Evolutionary conservation across 1,284 basidiomycete species (phyloP).

Genomic region (Testicularia cyperi): DNA sequence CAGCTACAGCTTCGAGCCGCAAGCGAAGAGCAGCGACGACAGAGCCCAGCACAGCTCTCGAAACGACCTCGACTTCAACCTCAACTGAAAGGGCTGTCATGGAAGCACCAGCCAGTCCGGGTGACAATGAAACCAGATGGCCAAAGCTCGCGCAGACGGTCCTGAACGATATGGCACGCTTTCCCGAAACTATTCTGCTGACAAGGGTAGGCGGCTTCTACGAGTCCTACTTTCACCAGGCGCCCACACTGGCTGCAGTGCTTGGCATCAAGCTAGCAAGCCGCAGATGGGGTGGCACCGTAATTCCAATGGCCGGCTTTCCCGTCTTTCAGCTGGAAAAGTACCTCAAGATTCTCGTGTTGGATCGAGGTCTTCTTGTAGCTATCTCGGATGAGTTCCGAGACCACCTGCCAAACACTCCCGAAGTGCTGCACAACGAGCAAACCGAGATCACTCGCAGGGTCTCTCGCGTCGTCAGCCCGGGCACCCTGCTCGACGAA

Average conservation of each 20-base stretch:
- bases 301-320: slow-evolving; percentile 57
- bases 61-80: too few species aligned
- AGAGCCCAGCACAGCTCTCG: too few species aligned
- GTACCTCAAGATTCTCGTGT: slow-evolving; percentile 55
- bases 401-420: too few species aligned
- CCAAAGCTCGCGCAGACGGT: slow-evolving; percentile 52
- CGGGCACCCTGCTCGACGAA: slow-evolving; percentile 57
- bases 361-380: slow-evolving; percentile 49
- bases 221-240: slow-evolving; percentile 59
- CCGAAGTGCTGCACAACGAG: slow-evolving; percentile 6
- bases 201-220: slow-evolving; percentile 58
- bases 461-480: slow-evolving; percentile 53
- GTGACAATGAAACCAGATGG: too few species aligned
- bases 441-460: slow-evolving; percentile 28
- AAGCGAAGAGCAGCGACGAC: too few species aligned
- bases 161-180: slow-evolving; percentile 45
- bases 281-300: slow-evolving; percentile 46
- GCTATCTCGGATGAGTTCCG: slow-evolving; percentile 57
- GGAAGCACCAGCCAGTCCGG: too few species aligned
- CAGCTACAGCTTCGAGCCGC: too few species aligned
- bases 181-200: slow-evolving; percentile 52
- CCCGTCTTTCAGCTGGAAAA: slow-evolving; percentile 56
- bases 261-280: slow-evolving; percentile 53
- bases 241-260: slow-evolving; percentile 38
- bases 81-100: too few species aligned